A percentile compares a stretch with the other conserved stretches of the same genome.
Conservation (phyloP, 1,139 yeast genomes). For the Citeromyces hawaiiensis region DNA sequence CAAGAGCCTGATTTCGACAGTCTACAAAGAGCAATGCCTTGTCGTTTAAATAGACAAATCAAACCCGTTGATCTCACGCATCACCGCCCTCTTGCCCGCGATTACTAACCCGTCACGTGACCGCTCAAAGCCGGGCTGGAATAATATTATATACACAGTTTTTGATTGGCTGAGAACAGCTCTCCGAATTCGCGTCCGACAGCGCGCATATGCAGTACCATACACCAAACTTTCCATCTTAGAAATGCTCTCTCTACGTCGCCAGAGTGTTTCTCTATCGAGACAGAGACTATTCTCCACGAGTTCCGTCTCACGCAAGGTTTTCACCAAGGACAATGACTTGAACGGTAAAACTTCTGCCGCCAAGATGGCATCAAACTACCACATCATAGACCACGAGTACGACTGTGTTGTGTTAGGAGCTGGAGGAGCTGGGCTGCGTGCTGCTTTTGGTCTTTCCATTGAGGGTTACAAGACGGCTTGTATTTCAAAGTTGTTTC, state of each 20-base stretch:
- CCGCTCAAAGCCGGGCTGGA: neutral
- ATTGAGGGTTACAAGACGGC: constrained; percentile 97
- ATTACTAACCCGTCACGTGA: neutral
- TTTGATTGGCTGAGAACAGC: neutral
- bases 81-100: too few relatives aligned
- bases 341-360: constrained; percentile 41
- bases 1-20: too few relatives aligned
- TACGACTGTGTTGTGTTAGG: constrained; percentile 97
- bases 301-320: constrained; percentile 12
- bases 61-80: too few relatives aligned
- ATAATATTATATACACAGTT: too few relatives aligned
- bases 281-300: constrained; percentile 14
- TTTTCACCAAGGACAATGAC: constrained; percentile 18
- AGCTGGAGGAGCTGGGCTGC: constrained; percentile 98
- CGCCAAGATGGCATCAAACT: constrained; percentile 53
- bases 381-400: constrained; percentile 91
- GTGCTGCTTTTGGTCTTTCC: constrained; percentile 97
- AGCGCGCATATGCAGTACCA: neutral
- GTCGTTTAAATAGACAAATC: too few relatives aligned
- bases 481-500: constrained; percentile 92
- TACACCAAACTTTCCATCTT: neutral
- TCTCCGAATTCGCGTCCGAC: neutral
- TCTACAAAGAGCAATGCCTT: too few relatives aligned
- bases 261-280: constrained; percentile 5
- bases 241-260: constrained; percentile 7